A percentile compares a stretch with the other conserved stretches of the same genome.
phyloP scores from a whole-genome alignment of 371 early-diverging fungal genomes.

The Thermomucor indicae-seudaticae region DNA sequence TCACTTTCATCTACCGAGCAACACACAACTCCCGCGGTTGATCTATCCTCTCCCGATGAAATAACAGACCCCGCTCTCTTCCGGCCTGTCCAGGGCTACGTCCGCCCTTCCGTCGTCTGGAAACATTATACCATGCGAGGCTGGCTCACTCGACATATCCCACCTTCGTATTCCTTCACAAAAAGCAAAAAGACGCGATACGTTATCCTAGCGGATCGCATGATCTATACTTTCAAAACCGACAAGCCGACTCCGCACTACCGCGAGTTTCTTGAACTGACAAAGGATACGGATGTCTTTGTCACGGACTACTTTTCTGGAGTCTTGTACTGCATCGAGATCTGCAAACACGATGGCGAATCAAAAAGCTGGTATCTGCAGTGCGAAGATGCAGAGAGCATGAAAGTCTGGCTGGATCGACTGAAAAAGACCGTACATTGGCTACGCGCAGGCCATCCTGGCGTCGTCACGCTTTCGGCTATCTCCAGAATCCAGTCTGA shows the following conservation, averaged over 20 bases:
- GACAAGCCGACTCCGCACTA: slow-evolving; percentile 14
- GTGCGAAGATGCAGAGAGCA: slow-evolving; percentile 23
- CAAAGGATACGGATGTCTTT: slow-evolving; percentile 24
- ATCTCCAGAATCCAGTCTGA: slow-evolving; percentile 11
- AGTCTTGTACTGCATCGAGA: slow-evolving; percentile 28
- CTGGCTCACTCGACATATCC: slow-evolving; percentile 25
- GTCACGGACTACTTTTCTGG: slow-evolving; percentile 29
- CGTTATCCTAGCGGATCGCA: slow-evolving; percentile 25
- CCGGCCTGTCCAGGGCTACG: background rate
- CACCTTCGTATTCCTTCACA: slow-evolving; percentile 28
- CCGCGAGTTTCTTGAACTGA: slow-evolving; percentile 27
- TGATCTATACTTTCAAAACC: slow-evolving; percentile 29
- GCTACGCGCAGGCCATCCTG: slow-evolving; percentile 8
- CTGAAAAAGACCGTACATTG: slow-evolving; percentile 21
- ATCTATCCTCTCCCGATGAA: background rate
- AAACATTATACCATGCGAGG: slow-evolving; percentile 20
- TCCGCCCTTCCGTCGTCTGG: slow-evolving; percentile 1
- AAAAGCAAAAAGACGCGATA: slow-evolving; percentile 21
- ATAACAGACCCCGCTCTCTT: background rate
- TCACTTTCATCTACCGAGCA: background rate
- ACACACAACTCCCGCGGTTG: background rate
- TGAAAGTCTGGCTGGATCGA: slow-evolving; percentile 27
- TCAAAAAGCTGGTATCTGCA: slow-evolving; percentile 24
- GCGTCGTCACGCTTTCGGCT: background rate
- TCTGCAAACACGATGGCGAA: slow-evolving; percentile 11